These are phyloP conservation scores for Catenaria anguillulae DNA, from an alignment of 371 early-diverging fungal species.

Conservation along the genomic window DNA sequence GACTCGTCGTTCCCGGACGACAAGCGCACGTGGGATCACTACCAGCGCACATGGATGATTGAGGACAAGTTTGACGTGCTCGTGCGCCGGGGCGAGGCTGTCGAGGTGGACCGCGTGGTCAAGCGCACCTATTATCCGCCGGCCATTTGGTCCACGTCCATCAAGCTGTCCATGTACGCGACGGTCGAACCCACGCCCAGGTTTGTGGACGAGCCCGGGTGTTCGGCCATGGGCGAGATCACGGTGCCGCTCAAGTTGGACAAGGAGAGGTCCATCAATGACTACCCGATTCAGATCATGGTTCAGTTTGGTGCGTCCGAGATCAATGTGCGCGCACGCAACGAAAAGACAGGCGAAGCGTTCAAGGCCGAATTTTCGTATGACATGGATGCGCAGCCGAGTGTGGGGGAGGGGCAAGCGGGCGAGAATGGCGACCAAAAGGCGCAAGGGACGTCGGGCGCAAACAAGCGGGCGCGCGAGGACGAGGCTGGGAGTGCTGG, in stretches of 20 bases:
- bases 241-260: not conserved
- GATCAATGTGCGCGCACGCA: not conserved
- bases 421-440: no score
- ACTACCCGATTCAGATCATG: not conserved
- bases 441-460: no score
- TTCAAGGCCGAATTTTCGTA: not conserved
- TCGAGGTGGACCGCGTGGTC: not conserved
- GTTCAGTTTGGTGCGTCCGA: not conserved
- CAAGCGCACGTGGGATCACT: not conserved
- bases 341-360: not conserved
- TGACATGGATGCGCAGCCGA: no score
- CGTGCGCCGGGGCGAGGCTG: not conserved
- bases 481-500: no score
- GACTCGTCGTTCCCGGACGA: not conserved
- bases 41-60: not conserved
- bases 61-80: conserved; percentile 3
- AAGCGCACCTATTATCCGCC: not conserved
- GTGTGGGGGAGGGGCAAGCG: no score
- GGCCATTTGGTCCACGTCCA: not conserved
- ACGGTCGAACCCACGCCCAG: not conserved
- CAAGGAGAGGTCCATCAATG: not conserved
- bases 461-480: no score
- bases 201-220: not conserved
- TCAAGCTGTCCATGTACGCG: not conserved
- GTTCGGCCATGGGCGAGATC: not conserved